Evolutionary conservation across 2,329 filamentous ascomycete species (phyloP), one percentile per base, ranked within the genome.

Genomic region (Colletotrichum sp.): DNA sequence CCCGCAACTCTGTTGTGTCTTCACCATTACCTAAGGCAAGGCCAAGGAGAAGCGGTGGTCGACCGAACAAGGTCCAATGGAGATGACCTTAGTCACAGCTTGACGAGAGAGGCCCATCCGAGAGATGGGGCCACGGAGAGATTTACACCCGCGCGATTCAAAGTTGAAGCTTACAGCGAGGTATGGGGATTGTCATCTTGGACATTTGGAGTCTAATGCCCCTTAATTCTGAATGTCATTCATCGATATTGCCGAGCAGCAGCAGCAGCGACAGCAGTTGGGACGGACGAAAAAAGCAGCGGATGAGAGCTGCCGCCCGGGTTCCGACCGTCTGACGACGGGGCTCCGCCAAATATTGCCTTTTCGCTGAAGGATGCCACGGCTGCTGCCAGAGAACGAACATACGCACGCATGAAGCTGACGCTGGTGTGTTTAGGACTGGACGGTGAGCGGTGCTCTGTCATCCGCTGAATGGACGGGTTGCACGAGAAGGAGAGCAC

Each of bases 401-500:
- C 18, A 60, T 30, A 30, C 63, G 69, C 72, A 30, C 63, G 69
- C 72, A 75, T 68, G 72, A 68, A 75, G 72, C 36, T 75, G 72
- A 68, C 52, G 55, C 26, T 68, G 62, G 69, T 55, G 30, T 57
- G 69, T 76, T 60, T 69, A 34, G 39, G 69, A 69, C 69, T 64
- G 39, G 57, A 69, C 26, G 64, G 63, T 30, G 69, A 39, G 55
- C 32, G 72, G 63, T 72, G 69, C 69, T 69, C 70, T 64, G 70
- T 76, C 73, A 76, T 76, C 59, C 63, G 73, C 64, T 72, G 57
- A 67, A 49, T 62, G 67, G 62, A 63, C 60, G 57, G 39, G 72
- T 67, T 49, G 72, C 62, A 71, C 36, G 34, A 69, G 12, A 44
- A 18, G 18, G 18, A 62, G 52, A 70, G 55, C 68, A 70, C 57